A percentile compares a stretch with the other conserved stretches of the same genome.
phyloP scores from a whole-genome alignment of 2,329 filamentous ascomycete species.

The Peltaster fructicola region DNA sequence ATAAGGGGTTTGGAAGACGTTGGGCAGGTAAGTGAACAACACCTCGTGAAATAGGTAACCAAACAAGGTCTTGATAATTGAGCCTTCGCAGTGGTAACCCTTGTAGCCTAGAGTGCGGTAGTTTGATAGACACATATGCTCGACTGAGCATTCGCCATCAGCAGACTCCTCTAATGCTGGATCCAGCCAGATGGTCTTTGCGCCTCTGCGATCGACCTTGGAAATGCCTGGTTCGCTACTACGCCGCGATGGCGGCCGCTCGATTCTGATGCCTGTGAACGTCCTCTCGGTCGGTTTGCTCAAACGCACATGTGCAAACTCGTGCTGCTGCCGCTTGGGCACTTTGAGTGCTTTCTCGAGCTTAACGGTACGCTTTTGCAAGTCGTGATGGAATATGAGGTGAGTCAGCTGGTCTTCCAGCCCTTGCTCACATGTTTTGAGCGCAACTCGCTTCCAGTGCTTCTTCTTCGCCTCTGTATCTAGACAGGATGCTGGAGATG shows the following conservation, averaged over 20 bases:
- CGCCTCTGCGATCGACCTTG: slow-evolving; percentile 25
- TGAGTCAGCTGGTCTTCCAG: slow-evolving; percentile 81
- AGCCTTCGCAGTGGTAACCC: slow-evolving; percentile 83
- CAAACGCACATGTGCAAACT: slow-evolving; percentile 74
- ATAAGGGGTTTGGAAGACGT: slow-evolving; percentile 91
- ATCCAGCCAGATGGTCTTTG: slow-evolving; percentile 79
- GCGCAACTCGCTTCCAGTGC: slow-evolving; percentile 61
- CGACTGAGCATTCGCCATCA: slow-evolving; percentile 64
- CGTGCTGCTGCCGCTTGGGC: slow-evolving; percentile 71
- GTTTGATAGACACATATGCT: slow-evolving; percentile 80
- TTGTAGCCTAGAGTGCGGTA: slow-evolving; percentile 80
- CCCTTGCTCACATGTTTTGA: slow-evolving; percentile 67
- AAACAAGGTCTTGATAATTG: slow-evolving; percentile 71
- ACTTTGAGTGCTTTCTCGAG: slow-evolving; percentile 72
- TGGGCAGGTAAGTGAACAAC: slow-evolving; percentile 80
- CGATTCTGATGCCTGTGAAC: slow-evolving; percentile 62
- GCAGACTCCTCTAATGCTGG: slow-evolving; percentile 15
- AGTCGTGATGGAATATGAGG: slow-evolving; percentile 79
- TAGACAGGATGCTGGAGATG: slow-evolving; percentile 25
- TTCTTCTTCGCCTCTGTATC: slow-evolving; percentile 51
- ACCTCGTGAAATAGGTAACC: slow-evolving; percentile 85
- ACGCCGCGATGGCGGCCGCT: slow-evolving; percentile 11
- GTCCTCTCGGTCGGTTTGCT: slow-evolving; percentile 57
- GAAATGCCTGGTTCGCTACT: slow-evolving; percentile 19
- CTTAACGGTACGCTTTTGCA: slow-evolving; percentile 86